A percentile compares a stretch with the other conserved stretches of the same genome.
Evolutionary conservation across 805 yeast species (phyloP).

Genomic region (Metschnikowia cerradonensis): DNA sequence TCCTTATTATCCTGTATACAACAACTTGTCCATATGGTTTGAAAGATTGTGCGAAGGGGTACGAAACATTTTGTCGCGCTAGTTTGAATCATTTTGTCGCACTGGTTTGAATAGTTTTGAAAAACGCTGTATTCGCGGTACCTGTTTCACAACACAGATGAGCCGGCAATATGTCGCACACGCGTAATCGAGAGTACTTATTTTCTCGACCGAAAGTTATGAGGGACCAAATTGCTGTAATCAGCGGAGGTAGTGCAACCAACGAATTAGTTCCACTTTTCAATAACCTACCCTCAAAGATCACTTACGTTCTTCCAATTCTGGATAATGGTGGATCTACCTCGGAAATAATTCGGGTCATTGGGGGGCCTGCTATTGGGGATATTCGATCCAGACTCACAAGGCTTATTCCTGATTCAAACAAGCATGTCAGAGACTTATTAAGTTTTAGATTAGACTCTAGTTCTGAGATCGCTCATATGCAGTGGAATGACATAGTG

Average conservation of each 20-base stretch:
- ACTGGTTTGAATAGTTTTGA: no score
- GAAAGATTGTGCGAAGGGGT: no score
- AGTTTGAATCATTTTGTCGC: no score
- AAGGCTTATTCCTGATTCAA: slow-evolving; percentile 58
- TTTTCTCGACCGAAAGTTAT: no score
- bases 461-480: slow-evolving; percentile 49
- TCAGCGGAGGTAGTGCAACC: slow-evolving; percentile 89
- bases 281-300: slow-evolving; percentile 36
- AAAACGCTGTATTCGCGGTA: no score
- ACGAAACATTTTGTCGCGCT: no score
- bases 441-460: slow-evolving; percentile 48
- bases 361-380: slow-evolving; percentile 96
- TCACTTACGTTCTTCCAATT: slow-evolving; percentile 74
- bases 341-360: slow-evolving; percentile 75
- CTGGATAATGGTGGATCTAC: slow-evolving; percentile 96
- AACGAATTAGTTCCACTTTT: slow-evolving; percentile 67
- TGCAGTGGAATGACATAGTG: slow-evolving; percentile 73
- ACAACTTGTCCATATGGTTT: no score
- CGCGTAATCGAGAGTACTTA: no score
- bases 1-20: no score
- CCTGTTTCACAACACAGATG: no score
- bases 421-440: slow-evolving; percentile 29
- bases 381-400: slow-evolving; percentile 82
- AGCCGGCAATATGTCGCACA: no score
- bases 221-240: slow-evolving; percentile 24